Base-by-base conservation (phyloP, 495 filamentous ascomycete species). In the Penicillium roqueforti region DNA sequence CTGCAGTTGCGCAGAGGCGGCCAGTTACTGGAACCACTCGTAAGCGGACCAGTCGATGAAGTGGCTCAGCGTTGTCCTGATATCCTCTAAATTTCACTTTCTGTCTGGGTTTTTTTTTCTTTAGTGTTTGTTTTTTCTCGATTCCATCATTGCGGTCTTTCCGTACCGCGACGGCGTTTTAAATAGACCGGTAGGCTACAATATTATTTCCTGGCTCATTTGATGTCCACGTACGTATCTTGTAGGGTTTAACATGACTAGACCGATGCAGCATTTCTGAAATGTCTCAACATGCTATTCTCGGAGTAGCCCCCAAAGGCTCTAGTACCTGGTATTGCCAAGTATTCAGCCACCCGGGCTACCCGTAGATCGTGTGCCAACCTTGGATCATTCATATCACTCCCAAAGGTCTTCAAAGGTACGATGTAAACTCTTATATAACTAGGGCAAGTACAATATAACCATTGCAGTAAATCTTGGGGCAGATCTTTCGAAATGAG, bases 1-100 rank as follows among this genome's bases (percentile, higher is more conserved):
- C 19, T 38, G 61, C 40, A 28, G 41, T 44, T 10, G 37, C 55
- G 10, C 54, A 68, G 29, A 57, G 56, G 31, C 57, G 63, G 8
- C 42, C 53, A 14, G 57, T 66, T 19, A 39, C 63, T 39, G 57
- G 60, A 20, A 54, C 48, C 23, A 53, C 49, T 13, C 61, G 66
- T 45, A 63, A 64, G 39, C 65, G 64, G 38, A 58, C n/a, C 22
- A 67, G 54, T 59, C 61, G 61, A 22, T 64, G 46, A 59, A n/a
- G 37, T 63, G 54, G 51, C 40, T 40, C 34, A 20, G 4, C 29
- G n/a, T 37, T 51, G 42, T 20, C 49, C 53, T 42, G 47, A 49
- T 38, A 37, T 38, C 13, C 20, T 43, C 42, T 54, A 28, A 52
- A 26, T 43, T 26, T n/a, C n/a, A 25, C 13, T 44, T 44, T 52